Evolutionary conservation across 805 yeast genomes (phyloP), one percentile per base, ranked within the genome.

Genomic region (Candida insectorum): DNA sequence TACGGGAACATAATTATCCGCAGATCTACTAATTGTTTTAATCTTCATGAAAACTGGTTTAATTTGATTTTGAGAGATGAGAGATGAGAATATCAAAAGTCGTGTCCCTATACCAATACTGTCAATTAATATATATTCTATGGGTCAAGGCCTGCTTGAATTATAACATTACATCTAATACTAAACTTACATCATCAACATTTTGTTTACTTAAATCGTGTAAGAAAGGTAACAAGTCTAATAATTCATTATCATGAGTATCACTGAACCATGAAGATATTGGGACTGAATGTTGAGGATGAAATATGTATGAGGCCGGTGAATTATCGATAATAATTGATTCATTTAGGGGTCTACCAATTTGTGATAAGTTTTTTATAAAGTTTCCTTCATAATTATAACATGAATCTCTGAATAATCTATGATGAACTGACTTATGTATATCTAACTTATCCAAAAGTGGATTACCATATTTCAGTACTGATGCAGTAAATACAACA

Each of bases 191-290:
- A 59, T 93, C 96, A 43, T 80, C 82, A 34, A 93, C 96, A 28
- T 70, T 71, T 8, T 69, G 55, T 43, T 71, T 63, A 5, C 96
- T 77, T 36, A 93, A 63, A 56, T 93, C 97, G 57, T 87, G 86
- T 47, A 93, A 69, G 40, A 93, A 79, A 10, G 97, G 98, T 34
- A 93, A 65, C 60, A 93, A 77, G 60, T 93, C 99, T 41, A 85
- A 60, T 49, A 93, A 71, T 69, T 93, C 99, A 56, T 89, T 89
- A 59, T 93, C 99, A 58, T 93, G 98, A 18, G 93, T 79, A 62
- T 93, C 99, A 46, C 96, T 85, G 69, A 93, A 93, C 99, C 99
- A 93, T 57, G 93, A 81, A 45, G 96, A 85, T 18, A 93, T 85
- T 16, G 99, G 99, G 18, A 93, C 83, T 6, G 97, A 95, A 64